Base-by-base conservation (phyloP, 306 rosid species). In the Morella rubra region DNA sequence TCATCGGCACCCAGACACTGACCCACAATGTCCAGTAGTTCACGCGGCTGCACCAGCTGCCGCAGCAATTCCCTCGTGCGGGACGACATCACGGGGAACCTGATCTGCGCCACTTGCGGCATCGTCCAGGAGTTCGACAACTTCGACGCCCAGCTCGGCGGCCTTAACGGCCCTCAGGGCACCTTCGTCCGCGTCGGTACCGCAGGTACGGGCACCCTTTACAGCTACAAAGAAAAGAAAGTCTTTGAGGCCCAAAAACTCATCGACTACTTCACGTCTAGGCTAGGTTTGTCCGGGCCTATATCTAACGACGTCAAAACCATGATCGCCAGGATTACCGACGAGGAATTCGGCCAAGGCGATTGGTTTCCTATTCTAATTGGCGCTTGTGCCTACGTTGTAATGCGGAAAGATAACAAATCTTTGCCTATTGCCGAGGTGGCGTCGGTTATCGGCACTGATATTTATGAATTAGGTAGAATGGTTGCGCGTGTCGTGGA, bases 311-410 rank as follows among this genome's bases (percentile, higher is more conserved):
- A 84, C 20, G 83, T 91, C 22, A 86, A 67, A 69, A 11, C 68
- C 10, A 89, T 89, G 91, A 79, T 85, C 3, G 79, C 85, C 44
- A 15, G 24, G 10, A 84, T 93, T 37, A 93, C 96, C 0, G 86
- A 88, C 14, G 89, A 85, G 13, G 98, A 91, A 77, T 89, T 76
- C 62, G 95, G 96, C 7, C 76, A 69, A 75, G 98, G 98, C 5
- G 52, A 77, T 37, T 93, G 95, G 98, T 85, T 93, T 72, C 71
- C 72, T 1, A 80, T 93, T 20, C 77, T 93, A 56, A 79, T 89
- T 16, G 97, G 93, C 7, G 96, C 95, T 6, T 89, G 95, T 56
- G 83, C 88, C 45, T 91, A 91, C 60, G 86, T 91, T 1, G 82
- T 80, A 3, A 93, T 89, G 96, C 84, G 96, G 11, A 84, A 61